Conservation (phyloP, 768 basidiomycete genomes). For the Mycena capillaripes region DNA sequence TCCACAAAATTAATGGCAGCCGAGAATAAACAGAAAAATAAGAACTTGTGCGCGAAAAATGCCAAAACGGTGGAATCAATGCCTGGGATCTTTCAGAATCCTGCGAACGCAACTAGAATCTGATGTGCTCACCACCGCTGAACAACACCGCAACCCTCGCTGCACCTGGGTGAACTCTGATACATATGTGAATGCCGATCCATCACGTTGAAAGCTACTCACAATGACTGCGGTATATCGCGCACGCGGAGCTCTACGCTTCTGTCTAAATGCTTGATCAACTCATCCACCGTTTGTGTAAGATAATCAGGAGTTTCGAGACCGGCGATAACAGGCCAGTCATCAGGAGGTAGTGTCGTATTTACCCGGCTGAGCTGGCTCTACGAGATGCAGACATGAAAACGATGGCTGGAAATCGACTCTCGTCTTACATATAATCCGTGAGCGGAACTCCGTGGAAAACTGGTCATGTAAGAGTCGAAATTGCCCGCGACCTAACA, state of each 20-base stretch:
- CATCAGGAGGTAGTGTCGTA: constrained; percentile 58
- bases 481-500: constrained; percentile 33
- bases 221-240: constrained; percentile 72
- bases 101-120: neutral
- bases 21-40: neutral
- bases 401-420: neutral
- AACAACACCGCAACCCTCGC: constrained; percentile 89
- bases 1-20: constrained; percentile 11
- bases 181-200: constrained; percentile 3
- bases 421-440: constrained; percentile 22
- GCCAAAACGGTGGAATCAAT: constrained; percentile 93
- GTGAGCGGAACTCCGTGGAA: constrained; percentile 21
- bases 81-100: constrained; percentile 55
- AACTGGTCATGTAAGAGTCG: constrained; percentile 21
- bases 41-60: constrained; percentile 82
- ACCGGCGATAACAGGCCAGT: constrained; percentile 49
- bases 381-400: constrained; percentile 48
- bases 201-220: constrained; percentile 33
- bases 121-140: constrained; percentile 66
- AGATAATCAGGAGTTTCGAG: constrained; percentile 62
- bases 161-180: constrained; percentile 46
- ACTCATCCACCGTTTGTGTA: constrained; percentile 57
- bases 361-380: constrained; percentile 63
- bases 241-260: constrained; percentile 80
- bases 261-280: constrained; percentile 68